Evolutionary conservation across 208 protist species (phyloP), one percentile per base, ranked within the genome.

Genomic region (Leishmania gerbilli): DNA sequence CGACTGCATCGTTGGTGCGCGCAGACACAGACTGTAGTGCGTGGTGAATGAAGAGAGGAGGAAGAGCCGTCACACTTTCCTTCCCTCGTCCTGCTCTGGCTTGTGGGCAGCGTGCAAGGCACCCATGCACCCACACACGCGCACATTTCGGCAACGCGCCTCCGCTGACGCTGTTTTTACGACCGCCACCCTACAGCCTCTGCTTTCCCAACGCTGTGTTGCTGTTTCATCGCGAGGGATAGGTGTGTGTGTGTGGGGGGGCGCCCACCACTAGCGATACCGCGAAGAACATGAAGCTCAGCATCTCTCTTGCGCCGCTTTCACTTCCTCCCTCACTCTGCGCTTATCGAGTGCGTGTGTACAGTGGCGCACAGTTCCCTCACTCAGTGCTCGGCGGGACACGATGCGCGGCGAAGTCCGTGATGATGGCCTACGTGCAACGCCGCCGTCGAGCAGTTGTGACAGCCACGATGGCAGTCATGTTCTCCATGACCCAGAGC

Each of bases 401-500:
- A 68, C 9, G 62, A 68, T 40, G 62, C 31, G 31, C 62, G 31
- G 31, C 62, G 31, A 68, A 2, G 31, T 68, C 62, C 4, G 62
- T 68, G 15, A 68, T 68, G 31, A 68, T 21, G 62, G 31, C 27
- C 58, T 64, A 24, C 67, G 31, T 42, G n/a, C 49, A n/a, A 37
- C 71, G 6, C 31, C 37, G 34, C 17, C n/a, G 19, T 68, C 40
- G 24, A 65, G 56, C 74, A n/a, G 74, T n/a, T 27, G 51, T 60
- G 51, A 45, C 34, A 45, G 37, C 56, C 13, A 8, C 27, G 13
- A 6, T 31, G 47, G 47, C 27, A 47, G 24, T 13, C 56, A 67
- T 53, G 53, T 75, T 3, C 62, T 76, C 24, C 9, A 58, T n/a
- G 75, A 87, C 34, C 69, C 85, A 11, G 88, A 89, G 65, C 64